Percentiles rank a stretch among this genome's conserved stretches.
Conservation (phyloP, 805 yeast genomes). For the Komagataella kurtzmanii region DNA sequence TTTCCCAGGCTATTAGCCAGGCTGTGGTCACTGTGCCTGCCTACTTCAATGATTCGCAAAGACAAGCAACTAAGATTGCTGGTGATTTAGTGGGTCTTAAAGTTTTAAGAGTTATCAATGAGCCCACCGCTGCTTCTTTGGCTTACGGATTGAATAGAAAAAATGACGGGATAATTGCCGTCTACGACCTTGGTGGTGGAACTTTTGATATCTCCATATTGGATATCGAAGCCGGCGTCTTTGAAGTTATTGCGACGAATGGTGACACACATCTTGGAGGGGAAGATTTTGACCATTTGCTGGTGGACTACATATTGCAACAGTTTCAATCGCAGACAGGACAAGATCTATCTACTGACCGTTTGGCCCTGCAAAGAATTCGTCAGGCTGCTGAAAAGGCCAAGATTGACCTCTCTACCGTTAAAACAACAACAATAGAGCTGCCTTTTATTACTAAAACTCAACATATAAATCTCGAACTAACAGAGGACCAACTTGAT, state of each 20-base stretch:
- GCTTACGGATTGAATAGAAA: slow-evolving; percentile 80
- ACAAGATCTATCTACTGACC: slow-evolving; percentile 48
- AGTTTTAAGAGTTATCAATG: slow-evolving; percentile 74
- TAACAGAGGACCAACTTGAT: slow-evolving; percentile 40
- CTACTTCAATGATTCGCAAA: slow-evolving; percentile 77
- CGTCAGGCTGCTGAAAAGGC: slow-evolving; percentile 87
- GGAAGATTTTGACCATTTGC: slow-evolving; percentile 75
- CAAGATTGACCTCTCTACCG: slow-evolving; percentile 72
- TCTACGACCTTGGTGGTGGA: slow-evolving; percentile 96
- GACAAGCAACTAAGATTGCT: slow-evolving; percentile 89
- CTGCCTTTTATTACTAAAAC: slow-evolving; percentile 61
- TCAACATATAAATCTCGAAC: slow-evolving; percentile 25
- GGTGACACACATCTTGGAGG: slow-evolving; percentile 92
- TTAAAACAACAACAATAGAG: slow-evolving; percentile 60
- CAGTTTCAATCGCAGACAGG: slow-evolving; percentile 68
- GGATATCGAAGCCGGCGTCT: slow-evolving; percentile 94
- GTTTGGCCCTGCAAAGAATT: slow-evolving; percentile 75
- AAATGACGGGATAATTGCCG: slow-evolving; percentile 67
- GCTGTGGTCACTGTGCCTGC: slow-evolving; percentile 90
- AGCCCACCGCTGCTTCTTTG: slow-evolving; percentile 84
- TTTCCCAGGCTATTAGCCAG: slow-evolving; percentile 68
- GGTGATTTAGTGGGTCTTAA: slow-evolving; percentile 91
- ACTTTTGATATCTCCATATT: slow-evolving; percentile 91
- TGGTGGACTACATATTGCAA: slow-evolving; percentile 70
- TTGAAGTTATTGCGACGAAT: slow-evolving; percentile 90